These are phyloP conservation scores for Anisodus acutangulus DNA, from an alignment of 257 asterid species.

Conservation along the genomic window DNA sequence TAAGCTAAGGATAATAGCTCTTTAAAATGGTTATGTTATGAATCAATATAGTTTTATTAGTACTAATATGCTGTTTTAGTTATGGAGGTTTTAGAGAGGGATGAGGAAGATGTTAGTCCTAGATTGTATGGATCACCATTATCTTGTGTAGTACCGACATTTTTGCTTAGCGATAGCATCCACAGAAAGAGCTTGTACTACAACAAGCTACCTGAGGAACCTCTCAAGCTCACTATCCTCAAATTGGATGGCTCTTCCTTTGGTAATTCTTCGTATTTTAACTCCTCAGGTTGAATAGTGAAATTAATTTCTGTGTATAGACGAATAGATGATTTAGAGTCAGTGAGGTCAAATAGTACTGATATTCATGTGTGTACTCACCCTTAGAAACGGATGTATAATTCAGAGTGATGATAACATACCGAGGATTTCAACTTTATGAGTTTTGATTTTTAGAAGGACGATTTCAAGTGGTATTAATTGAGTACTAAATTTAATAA, in stretches of 20 bases:
- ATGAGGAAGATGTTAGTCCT: conserved; percentile 25
- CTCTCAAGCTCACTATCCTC: conserved; percentile 61
- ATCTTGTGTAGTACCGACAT: conserved; percentile 25
- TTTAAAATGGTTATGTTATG: not conserved
- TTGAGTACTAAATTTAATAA: no score
- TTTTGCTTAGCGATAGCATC: conserved; percentile 26
- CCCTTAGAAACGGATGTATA: not conserved
- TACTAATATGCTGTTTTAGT: not conserved
- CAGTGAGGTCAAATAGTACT: not conserved
- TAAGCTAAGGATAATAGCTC: not conserved
- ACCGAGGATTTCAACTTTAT: no score
- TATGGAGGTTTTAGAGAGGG: conserved; percentile 35
- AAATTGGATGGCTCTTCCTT: conserved; percentile 84
- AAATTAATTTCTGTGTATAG: not conserved
- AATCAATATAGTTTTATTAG: not conserved
- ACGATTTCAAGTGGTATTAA: no score
- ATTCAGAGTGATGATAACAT: not conserved
- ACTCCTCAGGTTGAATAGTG: not conserved
- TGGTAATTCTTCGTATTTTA: conserved; percentile 44
- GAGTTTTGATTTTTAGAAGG: no score
- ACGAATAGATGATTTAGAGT: not conserved
- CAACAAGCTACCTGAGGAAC: conserved; percentile 57
- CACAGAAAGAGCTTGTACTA: conserved; percentile 50
- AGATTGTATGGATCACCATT: conserved; percentile 35
- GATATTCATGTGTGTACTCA: not conserved